Percentiles rank a stretch among this genome's conserved stretches.
These are phyloP conservation scores for Leishmania braziliensis DNA, from an alignment of 208 protist species.

Conservation along the genomic window DNA sequence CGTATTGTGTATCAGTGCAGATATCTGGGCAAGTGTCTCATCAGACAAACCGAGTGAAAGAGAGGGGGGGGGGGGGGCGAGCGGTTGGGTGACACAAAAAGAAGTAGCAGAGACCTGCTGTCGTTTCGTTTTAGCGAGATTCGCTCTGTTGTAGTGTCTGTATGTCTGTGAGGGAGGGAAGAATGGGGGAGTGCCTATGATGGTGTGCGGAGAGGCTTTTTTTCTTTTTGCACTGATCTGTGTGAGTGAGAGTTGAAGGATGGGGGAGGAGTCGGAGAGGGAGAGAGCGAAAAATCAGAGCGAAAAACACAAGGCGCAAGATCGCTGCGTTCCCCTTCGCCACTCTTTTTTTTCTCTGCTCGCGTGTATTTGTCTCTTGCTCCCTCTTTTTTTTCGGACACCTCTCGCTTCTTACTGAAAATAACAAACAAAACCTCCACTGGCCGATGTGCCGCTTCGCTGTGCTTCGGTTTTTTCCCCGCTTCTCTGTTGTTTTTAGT, in stretches of 20 bases:
- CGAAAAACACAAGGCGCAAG: not conserved
- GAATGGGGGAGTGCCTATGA: not conserved
- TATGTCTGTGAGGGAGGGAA: not conserved
- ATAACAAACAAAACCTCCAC: not conserved
- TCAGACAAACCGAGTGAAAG: not conserved
- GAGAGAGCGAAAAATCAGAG: not conserved
- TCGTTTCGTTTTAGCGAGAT: not conserved
- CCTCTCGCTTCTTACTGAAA: no score
- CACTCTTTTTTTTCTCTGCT: not conserved
- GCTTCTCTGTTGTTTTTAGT: not conserved
- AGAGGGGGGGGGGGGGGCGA: not conserved
- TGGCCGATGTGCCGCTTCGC: not conserved
- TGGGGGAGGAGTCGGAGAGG: not conserved
- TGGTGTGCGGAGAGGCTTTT: not conserved
- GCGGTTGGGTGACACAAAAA: not conserved
- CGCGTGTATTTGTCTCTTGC: not conserved
- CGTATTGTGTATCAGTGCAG: not conserved
- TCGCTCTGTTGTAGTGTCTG: not conserved
- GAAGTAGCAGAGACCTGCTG: no score
- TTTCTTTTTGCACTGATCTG: not conserved
- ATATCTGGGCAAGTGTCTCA: not conserved
- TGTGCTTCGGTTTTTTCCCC: not conserved
- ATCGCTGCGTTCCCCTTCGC: not conserved
- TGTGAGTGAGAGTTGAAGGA: not conserved
- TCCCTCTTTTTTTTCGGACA: not conserved